These are phyloP conservation scores for Mucor saturninus DNA, from an alignment of 371 early-diverging fungal genomes.

Conservation along the genomic window DNA sequence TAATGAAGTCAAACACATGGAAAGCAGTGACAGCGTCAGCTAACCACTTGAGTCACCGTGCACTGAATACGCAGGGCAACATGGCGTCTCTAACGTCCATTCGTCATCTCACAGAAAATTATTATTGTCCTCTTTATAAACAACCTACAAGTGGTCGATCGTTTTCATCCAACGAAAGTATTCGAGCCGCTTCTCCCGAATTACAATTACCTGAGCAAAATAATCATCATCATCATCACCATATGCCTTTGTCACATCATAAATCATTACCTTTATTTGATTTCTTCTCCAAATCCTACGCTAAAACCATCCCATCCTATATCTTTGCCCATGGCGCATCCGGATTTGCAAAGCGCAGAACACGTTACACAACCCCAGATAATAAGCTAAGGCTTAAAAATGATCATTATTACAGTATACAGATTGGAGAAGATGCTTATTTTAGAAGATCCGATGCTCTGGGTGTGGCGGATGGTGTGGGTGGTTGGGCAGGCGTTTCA, in stretches of 20 bases:
- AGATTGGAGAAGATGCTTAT: conserved; percentile 82
- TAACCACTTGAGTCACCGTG: conserved; percentile 12
- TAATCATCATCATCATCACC: neutral
- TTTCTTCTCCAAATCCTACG: conserved; percentile 26
- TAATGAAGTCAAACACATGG: conserved; percentile 26
- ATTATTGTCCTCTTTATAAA: conserved; percentile 13
- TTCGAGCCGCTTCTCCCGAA: neutral
- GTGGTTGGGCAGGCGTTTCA: conserved; percentile 69
- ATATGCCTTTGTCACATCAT: neutral
- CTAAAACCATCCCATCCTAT: conserved; percentile 52
- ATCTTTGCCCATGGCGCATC: conserved; percentile 74
- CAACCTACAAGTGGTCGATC: conserved; percentile 5
- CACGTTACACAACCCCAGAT: conserved; percentile 34
- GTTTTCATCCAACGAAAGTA: neutral
- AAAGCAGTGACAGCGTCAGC: conserved; percentile 1
- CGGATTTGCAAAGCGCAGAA: conserved; percentile 70
- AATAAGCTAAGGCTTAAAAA: conserved; percentile 2
- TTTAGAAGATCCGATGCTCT: conserved; percentile 74
- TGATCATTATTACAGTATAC: conserved; percentile 42
- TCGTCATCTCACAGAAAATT: conserved; percentile 3
- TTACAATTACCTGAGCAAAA: conserved; percentile 1
- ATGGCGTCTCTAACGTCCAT: neutral
- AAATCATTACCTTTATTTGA: conserved; percentile 28
- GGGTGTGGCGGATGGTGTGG: conserved; percentile 83
- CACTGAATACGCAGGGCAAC: neutral